These are phyloP conservation scores for Neofusicoccum ribis DNA, from an alignment of 2,329 filamentous ascomycete species.

Conservation along the genomic window DNA sequence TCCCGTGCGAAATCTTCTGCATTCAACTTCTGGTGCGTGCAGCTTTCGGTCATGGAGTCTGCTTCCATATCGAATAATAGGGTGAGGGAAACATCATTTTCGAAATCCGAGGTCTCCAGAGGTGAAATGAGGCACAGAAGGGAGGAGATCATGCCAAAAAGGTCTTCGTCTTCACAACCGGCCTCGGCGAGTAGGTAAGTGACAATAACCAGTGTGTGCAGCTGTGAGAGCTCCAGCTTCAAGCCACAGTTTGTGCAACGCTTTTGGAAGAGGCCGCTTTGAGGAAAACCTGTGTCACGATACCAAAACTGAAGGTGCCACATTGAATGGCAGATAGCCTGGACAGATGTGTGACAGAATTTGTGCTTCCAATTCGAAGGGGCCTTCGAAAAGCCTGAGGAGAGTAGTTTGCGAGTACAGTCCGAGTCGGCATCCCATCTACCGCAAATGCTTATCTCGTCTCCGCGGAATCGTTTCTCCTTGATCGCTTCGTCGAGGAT, in stretches of 20 bases:
- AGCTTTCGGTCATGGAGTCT: background rate
- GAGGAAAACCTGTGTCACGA: too few relatives aligned
- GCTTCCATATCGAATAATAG: background rate
- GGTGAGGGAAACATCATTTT: background rate
- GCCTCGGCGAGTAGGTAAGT: background rate
- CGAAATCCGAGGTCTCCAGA: fast-evolving
- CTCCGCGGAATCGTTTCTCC: conserved; percentile 35
- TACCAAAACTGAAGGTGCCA: too few relatives aligned
- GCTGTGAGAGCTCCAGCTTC: background rate
- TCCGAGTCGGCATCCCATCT: conserved; percentile 45
- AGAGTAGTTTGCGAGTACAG: conserved; percentile 33
- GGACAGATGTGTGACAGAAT: conserved; percentile 47
- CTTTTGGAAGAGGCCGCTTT: background rate
- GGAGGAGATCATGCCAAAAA: background rate
- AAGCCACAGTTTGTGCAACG: background rate
- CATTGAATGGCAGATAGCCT: conserved; percentile 43
- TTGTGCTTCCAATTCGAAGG: conserved; percentile 47
- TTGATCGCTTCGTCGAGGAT: conserved; percentile 29
- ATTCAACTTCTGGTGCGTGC: background rate
- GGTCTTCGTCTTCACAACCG: background rate
- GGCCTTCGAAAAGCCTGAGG: conserved; percentile 28
- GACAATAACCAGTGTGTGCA: background rate
- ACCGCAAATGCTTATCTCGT: conserved; percentile 46
- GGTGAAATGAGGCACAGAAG: background rate
- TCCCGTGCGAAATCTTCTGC: background rate